These are phyloP conservation scores for Phytopythium montanum DNA, from an alignment of 352 stramenopile species.

Conservation along the genomic window DNA sequence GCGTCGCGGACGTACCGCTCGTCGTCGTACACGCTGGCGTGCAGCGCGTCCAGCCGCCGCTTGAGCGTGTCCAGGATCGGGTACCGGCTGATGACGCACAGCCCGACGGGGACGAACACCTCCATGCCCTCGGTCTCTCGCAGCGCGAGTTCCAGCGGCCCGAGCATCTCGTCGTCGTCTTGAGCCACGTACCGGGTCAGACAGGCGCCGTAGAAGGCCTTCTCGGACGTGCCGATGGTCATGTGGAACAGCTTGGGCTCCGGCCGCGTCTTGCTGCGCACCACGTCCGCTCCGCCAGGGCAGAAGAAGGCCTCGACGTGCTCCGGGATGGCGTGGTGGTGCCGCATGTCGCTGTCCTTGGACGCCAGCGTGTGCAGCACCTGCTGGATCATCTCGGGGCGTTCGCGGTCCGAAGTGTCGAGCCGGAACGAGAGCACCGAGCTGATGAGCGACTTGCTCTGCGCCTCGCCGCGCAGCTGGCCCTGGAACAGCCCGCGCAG, in stretches of 20 bases:
- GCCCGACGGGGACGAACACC: constrained; percentile 66
- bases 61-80: constrained; percentile 82
- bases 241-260: constrained; percentile 76
- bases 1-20: constrained; percentile 46
- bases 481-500: constrained; percentile 61
- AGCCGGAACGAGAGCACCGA: constrained; percentile 67
- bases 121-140: constrained; percentile 80
- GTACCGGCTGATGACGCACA: constrained; percentile 83
- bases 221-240: constrained; percentile 79
- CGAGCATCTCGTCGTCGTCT: constrained; percentile 60
- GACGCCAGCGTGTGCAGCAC: constrained; percentile 68
- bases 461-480: constrained; percentile 52
- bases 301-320: constrained; percentile 84
- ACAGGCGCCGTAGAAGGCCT: constrained; percentile 76
- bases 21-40: constrained; percentile 54
- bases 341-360: constrained; percentile 55
- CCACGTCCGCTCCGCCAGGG: constrained; percentile 49
- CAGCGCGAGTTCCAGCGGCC: constrained; percentile 71
- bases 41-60: constrained; percentile 56
- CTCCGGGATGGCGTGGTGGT: constrained; percentile 78
- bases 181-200: constrained; percentile 78
- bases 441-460: constrained; percentile 66
- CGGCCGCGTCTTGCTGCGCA: constrained; percentile 52
- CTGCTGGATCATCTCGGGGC: constrained; percentile 59
- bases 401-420: constrained; percentile 52